A percentile compares a stretch with the other conserved stretches of the same genome.
These are phyloP conservation scores for Casaregolazyma lundiana DNA, from an alignment of 1,139 yeast species.

Conservation along the genomic window DNA sequence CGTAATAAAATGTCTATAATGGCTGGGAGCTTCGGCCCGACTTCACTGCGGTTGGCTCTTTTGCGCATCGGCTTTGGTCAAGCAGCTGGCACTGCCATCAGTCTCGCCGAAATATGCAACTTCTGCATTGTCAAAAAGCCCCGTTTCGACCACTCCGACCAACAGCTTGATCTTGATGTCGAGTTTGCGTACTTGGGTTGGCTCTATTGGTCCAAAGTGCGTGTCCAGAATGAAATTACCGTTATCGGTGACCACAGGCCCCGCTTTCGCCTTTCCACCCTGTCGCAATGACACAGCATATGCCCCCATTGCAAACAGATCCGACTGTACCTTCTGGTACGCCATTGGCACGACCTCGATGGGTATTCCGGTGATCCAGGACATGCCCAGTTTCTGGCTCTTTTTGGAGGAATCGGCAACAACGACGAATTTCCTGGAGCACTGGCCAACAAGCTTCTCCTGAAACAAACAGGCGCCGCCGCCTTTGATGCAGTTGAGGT, in stretches of 20 bases:
- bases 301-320: conserved; percentile 64
- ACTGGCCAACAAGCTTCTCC: conserved; percentile 87
- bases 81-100: conserved; percentile 53
- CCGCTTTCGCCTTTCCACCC: conserved; percentile 92
- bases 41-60: neutral
- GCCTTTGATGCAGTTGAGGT: conserved; percentile 87
- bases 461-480: conserved; percentile 98
- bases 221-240: conserved; percentile 92
- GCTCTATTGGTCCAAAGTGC: conserved; percentile 79
- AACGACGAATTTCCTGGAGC: conserved; percentile 70
- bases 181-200: conserved; percentile 44
- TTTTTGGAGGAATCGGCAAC: conserved; percentile 93
- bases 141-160: conserved; percentile 97
- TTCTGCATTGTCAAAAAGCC: conserved; percentile 71
- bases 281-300: conserved; percentile 62
- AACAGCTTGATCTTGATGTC: conserved; percentile 64
- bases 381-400: conserved; percentile 60
- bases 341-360: conserved; percentile 92
- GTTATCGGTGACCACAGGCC: conserved; percentile 97
- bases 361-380: conserved; percentile 91
- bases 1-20: neutral
- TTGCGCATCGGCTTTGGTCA: conserved; percentile 7
- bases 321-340: conserved; percentile 66
- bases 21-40: too few species aligned
- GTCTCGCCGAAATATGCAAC: conserved; percentile 87